Evolutionary conservation across 2,329 filamentous ascomycete species (phyloP).

Genomic region (Tothia fuscella): DNA sequence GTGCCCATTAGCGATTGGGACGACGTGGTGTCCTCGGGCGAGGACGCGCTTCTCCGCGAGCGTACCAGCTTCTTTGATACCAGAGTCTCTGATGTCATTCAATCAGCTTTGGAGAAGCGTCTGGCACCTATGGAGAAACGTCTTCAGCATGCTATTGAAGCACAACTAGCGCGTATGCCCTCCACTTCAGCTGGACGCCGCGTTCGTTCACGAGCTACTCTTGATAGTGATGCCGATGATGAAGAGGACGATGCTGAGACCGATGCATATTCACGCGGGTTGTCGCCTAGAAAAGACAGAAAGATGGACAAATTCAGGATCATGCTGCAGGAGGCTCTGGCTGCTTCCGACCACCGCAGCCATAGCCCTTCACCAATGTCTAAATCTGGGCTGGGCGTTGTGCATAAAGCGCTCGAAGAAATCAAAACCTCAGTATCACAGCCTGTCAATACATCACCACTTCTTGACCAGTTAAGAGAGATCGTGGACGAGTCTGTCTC

Average conservation of each 20-base stretch:
- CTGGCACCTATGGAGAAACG: conserved; percentile 71
- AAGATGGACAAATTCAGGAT: conserved; percentile 66
- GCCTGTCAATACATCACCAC: background rate
- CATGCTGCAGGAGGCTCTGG: conserved; percentile 50
- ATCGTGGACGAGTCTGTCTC: conserved; percentile 24
- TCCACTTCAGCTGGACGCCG: conserved; percentile 38
- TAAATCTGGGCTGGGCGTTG: background rate
- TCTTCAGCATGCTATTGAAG: conserved; percentile 50
- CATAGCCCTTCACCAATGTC: background rate
- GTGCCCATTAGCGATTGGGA: conserved; percentile 84
- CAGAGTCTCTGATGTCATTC: conserved; percentile 78
- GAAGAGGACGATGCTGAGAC: conserved; percentile 63
- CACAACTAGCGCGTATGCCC: background rate
- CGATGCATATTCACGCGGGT: conserved; percentile 46
- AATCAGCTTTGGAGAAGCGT: conserved; percentile 60
- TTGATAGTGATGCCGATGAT: conserved; percentile 86
- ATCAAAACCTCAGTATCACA: conserved; percentile 3
- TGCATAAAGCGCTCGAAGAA: conserved; percentile 7
- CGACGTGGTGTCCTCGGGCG: conserved; percentile 66
- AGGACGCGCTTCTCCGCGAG: conserved; percentile 71
- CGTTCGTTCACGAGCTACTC: conserved; percentile 51
- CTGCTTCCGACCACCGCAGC: conserved; percentile 26
- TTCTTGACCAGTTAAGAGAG: conserved; percentile 20
- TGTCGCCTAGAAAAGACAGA: conserved; percentile 67
- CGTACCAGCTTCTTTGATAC: conserved; percentile 83